Percentiles rank a stretch among this genome's conserved stretches.
Conservation (phyloP, 345 rosid species). For the Hibiscus trionum region DNA sequence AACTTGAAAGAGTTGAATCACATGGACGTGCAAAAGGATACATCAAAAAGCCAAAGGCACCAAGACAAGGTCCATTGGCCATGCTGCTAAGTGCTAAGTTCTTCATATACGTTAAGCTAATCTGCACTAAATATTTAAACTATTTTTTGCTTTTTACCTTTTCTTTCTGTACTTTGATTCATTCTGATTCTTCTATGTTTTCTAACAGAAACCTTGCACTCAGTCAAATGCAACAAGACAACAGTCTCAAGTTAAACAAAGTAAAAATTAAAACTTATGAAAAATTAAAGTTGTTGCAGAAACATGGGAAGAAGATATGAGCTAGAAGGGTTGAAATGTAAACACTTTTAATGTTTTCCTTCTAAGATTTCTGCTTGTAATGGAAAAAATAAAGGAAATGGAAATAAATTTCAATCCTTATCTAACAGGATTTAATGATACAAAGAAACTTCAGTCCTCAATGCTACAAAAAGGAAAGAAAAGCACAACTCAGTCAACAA, state of each 20-base stretch:
- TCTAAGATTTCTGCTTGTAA: background rate
- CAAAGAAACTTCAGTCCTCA: slow-evolving; percentile 22
- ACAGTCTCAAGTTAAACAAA: background rate
- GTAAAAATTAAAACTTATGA: background rate
- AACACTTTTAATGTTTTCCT: background rate
- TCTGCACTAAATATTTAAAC: background rate
- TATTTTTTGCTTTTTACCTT: background rate
- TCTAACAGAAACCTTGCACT: background rate
- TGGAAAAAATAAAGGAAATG: background rate
- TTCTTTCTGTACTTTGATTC: background rate
- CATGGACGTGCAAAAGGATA: background rate
- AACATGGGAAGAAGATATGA: background rate
- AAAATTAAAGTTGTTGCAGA: no score
- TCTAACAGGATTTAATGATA: background rate
- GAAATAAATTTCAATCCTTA: background rate
- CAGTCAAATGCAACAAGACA: slow-evolving; percentile 12
- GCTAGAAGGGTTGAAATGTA: background rate
- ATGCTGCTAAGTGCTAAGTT: background rate
- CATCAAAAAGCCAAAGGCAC: background rate
- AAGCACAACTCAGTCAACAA: slow-evolving; percentile 21
- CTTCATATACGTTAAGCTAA: slow-evolving; percentile 4
- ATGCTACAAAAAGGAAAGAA: background rate
- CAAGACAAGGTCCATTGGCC: background rate
- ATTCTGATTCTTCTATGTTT: background rate
- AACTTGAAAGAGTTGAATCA: background rate